phyloP scores from a whole-genome alignment of 2,329 filamentous ascomycete genomes.

The Shiraia bambusicola region DNA sequence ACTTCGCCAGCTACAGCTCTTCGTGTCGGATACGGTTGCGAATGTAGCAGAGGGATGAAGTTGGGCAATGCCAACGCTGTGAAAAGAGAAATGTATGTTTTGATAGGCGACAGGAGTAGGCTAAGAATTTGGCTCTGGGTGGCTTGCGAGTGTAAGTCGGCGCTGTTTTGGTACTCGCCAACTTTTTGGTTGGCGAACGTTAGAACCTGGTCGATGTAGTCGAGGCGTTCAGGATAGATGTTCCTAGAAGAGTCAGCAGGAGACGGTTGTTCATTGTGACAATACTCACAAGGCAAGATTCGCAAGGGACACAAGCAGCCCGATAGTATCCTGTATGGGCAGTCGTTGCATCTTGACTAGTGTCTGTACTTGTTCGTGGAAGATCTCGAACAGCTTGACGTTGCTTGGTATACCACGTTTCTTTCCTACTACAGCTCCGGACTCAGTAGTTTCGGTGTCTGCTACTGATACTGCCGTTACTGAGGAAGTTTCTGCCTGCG shows the following conservation, averaged over 20 bases:
- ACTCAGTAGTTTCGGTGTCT: constrained; percentile 43
- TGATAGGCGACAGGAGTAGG: constrained; percentile 85
- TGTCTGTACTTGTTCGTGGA: constrained; percentile 93
- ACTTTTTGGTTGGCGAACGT: constrained; percentile 86
- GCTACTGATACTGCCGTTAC: constrained; percentile 30
- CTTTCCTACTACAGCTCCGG: constrained; percentile 49
- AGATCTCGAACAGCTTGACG: constrained; percentile 92
- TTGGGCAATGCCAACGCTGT: constrained; percentile 92
- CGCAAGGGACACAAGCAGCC: constrained; percentile 85
- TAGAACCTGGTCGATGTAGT: constrained; percentile 94
- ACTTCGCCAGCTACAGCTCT: constrained; percentile 90
- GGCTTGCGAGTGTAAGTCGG: constrained; percentile 86
- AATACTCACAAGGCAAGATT: constrained; percentile 74
- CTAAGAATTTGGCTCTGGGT: constrained; percentile 88
- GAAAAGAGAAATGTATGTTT: constrained; percentile 89
- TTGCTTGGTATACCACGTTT: constrained; percentile 66
- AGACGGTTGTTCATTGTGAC: background rate
- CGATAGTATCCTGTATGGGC: constrained; percentile 92
- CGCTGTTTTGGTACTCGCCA: constrained; percentile 84
- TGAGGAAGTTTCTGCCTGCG: constrained; percentile 29
- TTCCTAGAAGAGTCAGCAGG: constrained; percentile 55
- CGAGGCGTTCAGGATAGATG: constrained; percentile 87
- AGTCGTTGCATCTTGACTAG: constrained; percentile 88
- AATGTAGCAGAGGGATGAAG: constrained; percentile 85
- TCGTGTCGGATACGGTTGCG: constrained; percentile 89